Base-by-base conservation (phyloP, 805 yeast species). In the Ogataea neopini region DNA sequence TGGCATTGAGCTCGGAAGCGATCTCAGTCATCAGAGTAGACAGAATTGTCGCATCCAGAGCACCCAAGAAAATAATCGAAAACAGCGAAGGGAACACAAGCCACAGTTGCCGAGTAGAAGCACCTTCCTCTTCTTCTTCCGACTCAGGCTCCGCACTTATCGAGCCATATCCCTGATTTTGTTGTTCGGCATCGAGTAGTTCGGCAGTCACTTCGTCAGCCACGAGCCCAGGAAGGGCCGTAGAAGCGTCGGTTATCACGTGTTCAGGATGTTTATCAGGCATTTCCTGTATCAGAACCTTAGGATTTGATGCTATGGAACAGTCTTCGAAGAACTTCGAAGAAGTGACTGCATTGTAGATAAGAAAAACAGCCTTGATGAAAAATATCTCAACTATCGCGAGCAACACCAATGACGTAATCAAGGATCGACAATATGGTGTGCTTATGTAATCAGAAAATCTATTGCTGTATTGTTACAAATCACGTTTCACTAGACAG, bases 31-130 rank as follows among this genome's bases (percentile, higher is more conserved):
- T 67, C 22, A 84, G 65, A 0, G 90, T 84, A 0, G 89, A 76
- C 14, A 85, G 83, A 20, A 85, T 77, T 0, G 91, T 84, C 15
- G 79, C 73, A 59, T 85, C 92, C 48, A 84, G 61, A 0, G 91
- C 82, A 2, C 87, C 81, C 33, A 85, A 67, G 54, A 80, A 83
- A 0, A 79, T 72, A 36, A 77, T 72, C 18, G 74, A 54, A 45
- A 71, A 76, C 65, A 76, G 62, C 11, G 78, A 73, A 0, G 66
- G 60, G 47, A 76, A 60, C 10, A 76, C 70, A 19, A 72, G 47
- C 22, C 59, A 54, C 9, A 66, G 44, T 40, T 64, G 60, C 3
- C 49, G 39, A 28, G 51, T 53, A 6, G 71, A 65, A 23, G 67
- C 68, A 23, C 48, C 49, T 5, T 51, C 51, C 15, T 14, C 35